Evolutionary conservation across 1,284 basidiomycete genomes (phyloP), one percentile per base, ranked within the genome.

Genomic region (Sanghuangporus weigelae): DNA sequence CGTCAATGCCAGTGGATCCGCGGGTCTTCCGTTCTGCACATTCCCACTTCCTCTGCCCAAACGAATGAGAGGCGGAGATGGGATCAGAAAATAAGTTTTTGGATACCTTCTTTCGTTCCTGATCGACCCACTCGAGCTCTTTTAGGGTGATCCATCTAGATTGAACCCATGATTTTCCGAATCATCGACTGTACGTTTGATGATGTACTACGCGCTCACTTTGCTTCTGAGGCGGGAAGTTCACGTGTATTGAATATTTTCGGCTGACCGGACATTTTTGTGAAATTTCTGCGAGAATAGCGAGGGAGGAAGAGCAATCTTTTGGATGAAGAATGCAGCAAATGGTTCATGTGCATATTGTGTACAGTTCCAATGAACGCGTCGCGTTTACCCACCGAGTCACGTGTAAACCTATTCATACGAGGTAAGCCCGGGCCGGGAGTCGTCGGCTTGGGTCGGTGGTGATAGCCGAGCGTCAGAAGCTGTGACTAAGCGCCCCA

Each of bases 11-110:
- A 21, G 62, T 58, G 8, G 55, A 79, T 53, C 84, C 82, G 48
- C 90, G 81, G 10, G 92, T 94, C 71, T 85, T 89, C 39, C 95
- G 81, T 69, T 92, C 86, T 14, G 93, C 93, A 63, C 80, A 87
- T 74, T 97, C 95, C 95, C 95, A 96, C 48, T 82, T 70, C 60
- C 94, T 80, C 89, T 95, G 65, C 38, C 49, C 21, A 55, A 57
- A 35, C 40, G 57, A 36, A 21, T 23, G 21, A 21, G 6, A 7
- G 1, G 7, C 16, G 40, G 1, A 16, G 39, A 78, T 90, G 79
- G 69, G 79, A 83, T 1, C 92, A 92, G 6, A 84, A 83, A 68
- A 85, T 80, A 76, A 95, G 92, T 62, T 79, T 73, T 75, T 87
- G 95, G 44, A 81, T 68, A 90, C 91, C 78, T 91, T 79, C 69